Conservation (phyloP, 2,329 filamentous ascomycete species). For the Curvularia sp. region DNA sequence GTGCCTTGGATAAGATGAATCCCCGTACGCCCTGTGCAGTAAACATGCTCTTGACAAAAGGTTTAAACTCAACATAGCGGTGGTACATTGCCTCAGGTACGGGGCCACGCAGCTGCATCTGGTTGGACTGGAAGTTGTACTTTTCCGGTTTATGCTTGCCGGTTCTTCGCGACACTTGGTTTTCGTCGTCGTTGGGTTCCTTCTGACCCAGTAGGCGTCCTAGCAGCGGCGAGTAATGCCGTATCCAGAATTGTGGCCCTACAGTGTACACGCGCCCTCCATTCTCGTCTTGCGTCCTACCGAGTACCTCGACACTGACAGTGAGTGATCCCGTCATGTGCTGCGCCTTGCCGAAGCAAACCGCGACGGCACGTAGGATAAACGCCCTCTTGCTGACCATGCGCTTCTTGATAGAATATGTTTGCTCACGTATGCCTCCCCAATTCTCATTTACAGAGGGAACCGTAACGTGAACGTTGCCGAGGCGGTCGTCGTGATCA, state of each 20-base stretch:
- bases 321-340: conserved; percentile 74
- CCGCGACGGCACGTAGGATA: conserved; percentile 71
- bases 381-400: conserved; percentile 89
- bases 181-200: conserved; percentile 55
- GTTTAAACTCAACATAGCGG: conserved; percentile 90
- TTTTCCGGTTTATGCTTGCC: conserved; percentile 63
- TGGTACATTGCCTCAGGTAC: conserved; percentile 84
- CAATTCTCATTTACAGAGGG: conserved; percentile 68
- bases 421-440: conserved; percentile 69
- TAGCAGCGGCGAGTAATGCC: conserved; percentile 88
- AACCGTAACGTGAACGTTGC: conserved; percentile 78
- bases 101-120: conserved; percentile 85
- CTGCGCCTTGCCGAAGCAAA: conserved; percentile 65
- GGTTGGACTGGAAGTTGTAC: conserved; percentile 92
- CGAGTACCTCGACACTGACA: conserved; percentile 79
- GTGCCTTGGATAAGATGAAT: conserved; percentile 78
- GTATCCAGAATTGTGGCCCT: conserved; percentile 77
- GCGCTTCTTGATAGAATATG: conserved; percentile 79
- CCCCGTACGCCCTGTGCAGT: conserved; percentile 78
- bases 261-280: conserved; percentile 77
- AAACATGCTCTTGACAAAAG: conserved; percentile 90
- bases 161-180: conserved; percentile 48
- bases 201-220: conserved; percentile 76
- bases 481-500: conserved; percentile 85
- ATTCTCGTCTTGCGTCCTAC: conserved; percentile 70